phyloP scores from a whole-genome alignment of 2,329 filamentous ascomycete species.

The Grosmannia huntii region DNA sequence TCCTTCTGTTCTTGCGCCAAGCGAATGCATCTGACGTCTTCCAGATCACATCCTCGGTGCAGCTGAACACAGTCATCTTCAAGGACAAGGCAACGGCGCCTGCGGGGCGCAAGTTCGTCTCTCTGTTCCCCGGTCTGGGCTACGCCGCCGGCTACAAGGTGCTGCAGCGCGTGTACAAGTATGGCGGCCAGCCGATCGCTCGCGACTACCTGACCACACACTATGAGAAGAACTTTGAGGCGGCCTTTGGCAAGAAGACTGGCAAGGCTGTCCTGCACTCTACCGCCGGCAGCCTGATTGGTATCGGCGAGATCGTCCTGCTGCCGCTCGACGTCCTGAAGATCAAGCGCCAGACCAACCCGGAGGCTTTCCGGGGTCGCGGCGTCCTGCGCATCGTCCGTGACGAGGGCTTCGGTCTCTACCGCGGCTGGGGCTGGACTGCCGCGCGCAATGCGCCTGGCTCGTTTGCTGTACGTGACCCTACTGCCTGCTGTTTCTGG shows the following conservation, averaged over 20 bases:
- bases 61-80: slow-evolving; percentile 89
- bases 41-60: slow-evolving; percentile 42
- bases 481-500: neutral
- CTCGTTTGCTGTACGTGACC: slow-evolving; percentile 71
- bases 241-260: slow-evolving; percentile 86
- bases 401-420: slow-evolving; percentile 91
- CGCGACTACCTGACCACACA: slow-evolving; percentile 75
- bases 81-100: slow-evolving; percentile 70
- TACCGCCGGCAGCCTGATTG: slow-evolving; percentile 87
- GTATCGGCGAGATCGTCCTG: slow-evolving; percentile 92
- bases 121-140: slow-evolving; percentile 89
- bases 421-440: slow-evolving; percentile 95
- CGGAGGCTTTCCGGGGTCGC: slow-evolving; percentile 90
- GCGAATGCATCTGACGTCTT: neutral
- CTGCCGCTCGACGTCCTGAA: slow-evolving; percentile 94
- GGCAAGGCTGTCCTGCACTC: slow-evolving; percentile 98
- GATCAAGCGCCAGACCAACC: slow-evolving; percentile 99
- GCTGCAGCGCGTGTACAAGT: slow-evolving; percentile 96
- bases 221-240: slow-evolving; percentile 74
- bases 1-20: neutral
- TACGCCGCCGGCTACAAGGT: slow-evolving; percentile 98
- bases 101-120: slow-evolving; percentile 69
- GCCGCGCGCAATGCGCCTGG: slow-evolving; percentile 93
- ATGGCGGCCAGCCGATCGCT: slow-evolving; percentile 90
- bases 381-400: slow-evolving; percentile 79